Base-by-base conservation (phyloP, 2,329 filamentous ascomycete genomes). In the Penicillium sp. region DNA sequence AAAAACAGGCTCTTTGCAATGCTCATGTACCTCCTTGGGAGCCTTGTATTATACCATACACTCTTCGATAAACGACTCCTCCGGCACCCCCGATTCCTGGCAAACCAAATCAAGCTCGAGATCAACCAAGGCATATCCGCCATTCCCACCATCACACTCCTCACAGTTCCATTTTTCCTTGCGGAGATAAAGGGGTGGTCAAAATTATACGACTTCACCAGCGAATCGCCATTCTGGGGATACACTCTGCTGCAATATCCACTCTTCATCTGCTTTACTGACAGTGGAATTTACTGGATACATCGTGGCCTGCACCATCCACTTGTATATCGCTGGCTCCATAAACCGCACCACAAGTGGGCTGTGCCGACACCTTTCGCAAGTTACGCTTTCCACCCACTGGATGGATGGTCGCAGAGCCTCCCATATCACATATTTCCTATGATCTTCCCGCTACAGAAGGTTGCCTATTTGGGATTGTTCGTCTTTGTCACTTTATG, bases 281-380 rank as follows among this genome's bases (percentile, higher is more conserved):
- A 96, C 73, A 88, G 87, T 70, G 85, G 82, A 72, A 92, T 96
- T 77, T 96, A 96, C 81, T 90, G 88, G 83, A 93, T 95, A 67
- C 92, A 96, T 77, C 88, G 91, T 46, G 87, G 83, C 46, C 81
- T 94, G 56, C 92, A 96, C 75, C 86, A 91, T 72, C 89, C 89
- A 5, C 68, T 75, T 32, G 69, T 94, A 61, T 97, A 97, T 83
- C 94, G 92, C 79, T 80, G 80, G 64, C 82, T 97, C 44, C 93
- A 97, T 83, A 97, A 97, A 83, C 88, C 91, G 59, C 93, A 97
- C 77, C 93, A 97, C 84, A 97, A 96, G 80, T 97, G 93, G 93
- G 96, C 97, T 76, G 94, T 97, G 88, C 92, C 93, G 8, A 96
- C 91, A 0, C 93, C 93, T 0, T 97, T 85, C 72, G 92, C 93